Conservation (phyloP, 2,329 filamentous ascomycete species). For the Neoscytalidium dimidiatum region DNA sequence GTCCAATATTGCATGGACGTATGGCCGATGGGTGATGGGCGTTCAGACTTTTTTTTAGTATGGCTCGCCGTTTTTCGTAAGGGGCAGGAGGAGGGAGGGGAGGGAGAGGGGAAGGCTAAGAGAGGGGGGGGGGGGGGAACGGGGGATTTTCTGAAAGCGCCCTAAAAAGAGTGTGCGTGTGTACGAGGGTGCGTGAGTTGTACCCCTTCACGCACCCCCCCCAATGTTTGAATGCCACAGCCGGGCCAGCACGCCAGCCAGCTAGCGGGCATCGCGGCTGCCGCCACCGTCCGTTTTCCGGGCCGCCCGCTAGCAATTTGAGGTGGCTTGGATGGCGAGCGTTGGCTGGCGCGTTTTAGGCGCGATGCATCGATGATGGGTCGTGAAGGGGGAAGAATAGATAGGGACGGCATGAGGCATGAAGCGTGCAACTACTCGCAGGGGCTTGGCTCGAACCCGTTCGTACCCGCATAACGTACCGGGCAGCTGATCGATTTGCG, state of each 20-base stretch:
- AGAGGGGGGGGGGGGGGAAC: background rate
- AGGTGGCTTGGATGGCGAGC: background rate
- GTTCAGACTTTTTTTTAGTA: background rate
- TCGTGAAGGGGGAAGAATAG: background rate
- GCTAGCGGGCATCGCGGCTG: background rate
- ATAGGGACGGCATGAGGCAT: background rate
- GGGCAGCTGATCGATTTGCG: conserved; percentile 2
- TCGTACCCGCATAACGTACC: conserved; percentile 1
- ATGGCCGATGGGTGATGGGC: background rate
- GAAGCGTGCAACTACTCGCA: conserved; percentile 1
- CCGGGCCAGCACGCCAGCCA: background rate
- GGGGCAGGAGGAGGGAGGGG: background rate
- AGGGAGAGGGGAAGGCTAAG: background rate
- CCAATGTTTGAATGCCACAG: background rate
- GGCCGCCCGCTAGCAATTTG: background rate
- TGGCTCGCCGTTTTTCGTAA: background rate
- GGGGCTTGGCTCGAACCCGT: background rate
- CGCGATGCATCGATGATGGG: background rate
- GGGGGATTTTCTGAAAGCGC: background rate
- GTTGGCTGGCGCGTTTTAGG: background rate
- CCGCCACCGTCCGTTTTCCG: background rate
- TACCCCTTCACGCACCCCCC: background rate
- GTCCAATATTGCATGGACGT: background rate
- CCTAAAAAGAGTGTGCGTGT: background rate
- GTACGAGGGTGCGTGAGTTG: background rate